Evolutionary conservation across 441 rosid species (phyloP), one percentile per base, ranked within the genome.

Genomic region (Corymbia calophylla): DNA sequence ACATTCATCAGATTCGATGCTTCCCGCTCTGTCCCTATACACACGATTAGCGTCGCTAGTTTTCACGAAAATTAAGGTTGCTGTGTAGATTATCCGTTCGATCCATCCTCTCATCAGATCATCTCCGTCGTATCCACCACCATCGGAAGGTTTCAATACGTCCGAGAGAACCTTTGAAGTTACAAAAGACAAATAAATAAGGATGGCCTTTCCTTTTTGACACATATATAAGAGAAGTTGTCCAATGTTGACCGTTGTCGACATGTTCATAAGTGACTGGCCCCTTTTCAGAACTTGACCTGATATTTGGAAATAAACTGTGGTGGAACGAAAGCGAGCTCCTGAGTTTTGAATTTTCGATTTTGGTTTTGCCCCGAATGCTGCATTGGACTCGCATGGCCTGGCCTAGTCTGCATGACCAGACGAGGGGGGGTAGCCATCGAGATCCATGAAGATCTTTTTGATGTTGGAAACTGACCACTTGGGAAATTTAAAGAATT

Each of bases 1-100:
- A 86, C 88, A 80, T 53, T 87, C 93, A 88, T 87, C 87, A 87
- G 91, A 90, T 91, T 91, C 91, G 53, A 88, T 90, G 87, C 88
- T 87, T 77, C 84, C 84, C 84, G n/a, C n/a, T 77, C 47, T 77
- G 84, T 77, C 84, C 84, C 84, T n/a, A 39, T 44, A 12, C n/a
- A 6, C 17, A 2, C 51, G 51, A 77, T 12, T 77, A 39, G 84
- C 1, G n/a, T 39, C 29, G n/a, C 84, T 77, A 77, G 51, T 23
- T 77, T 32, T 77, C 84, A 39, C 84, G 84, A 77, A 39, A 23
- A 77, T 44, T 77, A 23, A 77, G 84, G 84, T 77, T 13, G 51
- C 49, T 25, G 14, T 21, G 7, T 13, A 21, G 84, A 11, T 44
- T 23, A 8, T 44, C 84, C 51, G 17, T 77, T 77, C 19, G n/a